phyloP scores from a whole-genome alignment of 257 asterid species.

The Solanum acaule region DNA sequence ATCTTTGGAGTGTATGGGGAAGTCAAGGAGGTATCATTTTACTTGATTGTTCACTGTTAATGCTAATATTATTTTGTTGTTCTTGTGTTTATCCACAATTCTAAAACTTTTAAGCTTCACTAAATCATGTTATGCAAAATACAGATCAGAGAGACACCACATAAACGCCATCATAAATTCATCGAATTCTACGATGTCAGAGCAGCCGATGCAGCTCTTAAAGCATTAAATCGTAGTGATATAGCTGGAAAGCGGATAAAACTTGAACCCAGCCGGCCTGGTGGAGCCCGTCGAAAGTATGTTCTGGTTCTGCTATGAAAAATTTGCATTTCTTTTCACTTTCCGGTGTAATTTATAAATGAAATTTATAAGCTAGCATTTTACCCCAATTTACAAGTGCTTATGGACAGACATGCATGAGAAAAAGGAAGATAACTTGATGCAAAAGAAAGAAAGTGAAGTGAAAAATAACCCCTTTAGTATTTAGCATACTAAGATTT shows the following conservation, averaged over 20 bases:
- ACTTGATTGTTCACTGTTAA: neutral
- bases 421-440: neutral
- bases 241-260: conserved; percentile 93
- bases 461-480: neutral
- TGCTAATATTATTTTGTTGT: neutral
- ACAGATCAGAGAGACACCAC: conserved; percentile 95
- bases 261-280: conserved; percentile 98
- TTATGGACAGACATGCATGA: neutral
- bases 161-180: conserved; percentile 93
- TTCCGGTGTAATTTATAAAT: neutral
- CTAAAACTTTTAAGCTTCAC: neutral
- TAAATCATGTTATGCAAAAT: conserved; percentile 9
- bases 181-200: conserved; percentile 91
- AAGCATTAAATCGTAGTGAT: conserved; percentile 83
- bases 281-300: conserved; percentile 94
- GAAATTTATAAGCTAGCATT: neutral
- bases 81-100: neutral
- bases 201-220: conserved; percentile 93
- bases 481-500: neutral
- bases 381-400: neutral
- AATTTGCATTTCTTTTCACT: neutral
- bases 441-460: neutral
- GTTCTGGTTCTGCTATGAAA: neutral
- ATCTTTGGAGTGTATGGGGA: conserved; percentile 95
- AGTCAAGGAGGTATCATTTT: conserved; percentile 80